Conservation (phyloP, 2,329 filamentous ascomycete species). For the Monilinia fructicola region DNA sequence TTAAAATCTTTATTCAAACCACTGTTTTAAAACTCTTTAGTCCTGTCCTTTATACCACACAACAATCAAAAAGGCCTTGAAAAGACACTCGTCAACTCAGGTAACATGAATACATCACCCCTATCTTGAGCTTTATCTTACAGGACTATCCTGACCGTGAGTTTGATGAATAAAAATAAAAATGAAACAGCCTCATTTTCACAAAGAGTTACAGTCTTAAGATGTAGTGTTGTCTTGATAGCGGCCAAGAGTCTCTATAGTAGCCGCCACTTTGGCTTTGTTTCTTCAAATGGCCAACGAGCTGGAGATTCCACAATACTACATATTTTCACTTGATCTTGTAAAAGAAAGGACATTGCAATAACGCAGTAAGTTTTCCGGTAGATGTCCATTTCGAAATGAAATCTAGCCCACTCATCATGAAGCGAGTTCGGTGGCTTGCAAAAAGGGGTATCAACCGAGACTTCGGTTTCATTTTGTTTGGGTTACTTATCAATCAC, state of each 20-base stretch:
- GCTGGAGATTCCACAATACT: neutral
- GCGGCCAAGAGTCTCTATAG: neutral
- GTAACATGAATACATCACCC: too few species aligned
- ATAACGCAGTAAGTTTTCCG: neutral
- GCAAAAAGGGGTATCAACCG: neutral
- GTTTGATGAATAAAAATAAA: neutral
- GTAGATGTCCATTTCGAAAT: neutral
- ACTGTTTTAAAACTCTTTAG: neutral
- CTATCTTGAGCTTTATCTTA: neutral
- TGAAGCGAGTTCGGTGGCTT: neutral
- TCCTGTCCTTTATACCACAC: neutral
- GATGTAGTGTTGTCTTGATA: neutral
- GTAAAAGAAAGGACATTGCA: neutral
- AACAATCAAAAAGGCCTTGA: too few species aligned
- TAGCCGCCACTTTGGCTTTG: neutral
- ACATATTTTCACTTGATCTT: too few species aligned
- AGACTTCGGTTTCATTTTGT: neutral
- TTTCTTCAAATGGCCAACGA: neutral
- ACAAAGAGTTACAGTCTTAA: neutral
- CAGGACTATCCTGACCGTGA: neutral
- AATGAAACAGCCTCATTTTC: neutral
- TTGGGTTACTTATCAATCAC: neutral
- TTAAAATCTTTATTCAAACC: neutral
- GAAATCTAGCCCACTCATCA: neutral
- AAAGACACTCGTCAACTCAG: neutral